Percentiles rank a stretch among this genome's conserved stretches.
Evolutionary conservation across 108 stramenopile genomes (phyloP).

Genomic region (Fistulifera pelliculosa): DNA sequence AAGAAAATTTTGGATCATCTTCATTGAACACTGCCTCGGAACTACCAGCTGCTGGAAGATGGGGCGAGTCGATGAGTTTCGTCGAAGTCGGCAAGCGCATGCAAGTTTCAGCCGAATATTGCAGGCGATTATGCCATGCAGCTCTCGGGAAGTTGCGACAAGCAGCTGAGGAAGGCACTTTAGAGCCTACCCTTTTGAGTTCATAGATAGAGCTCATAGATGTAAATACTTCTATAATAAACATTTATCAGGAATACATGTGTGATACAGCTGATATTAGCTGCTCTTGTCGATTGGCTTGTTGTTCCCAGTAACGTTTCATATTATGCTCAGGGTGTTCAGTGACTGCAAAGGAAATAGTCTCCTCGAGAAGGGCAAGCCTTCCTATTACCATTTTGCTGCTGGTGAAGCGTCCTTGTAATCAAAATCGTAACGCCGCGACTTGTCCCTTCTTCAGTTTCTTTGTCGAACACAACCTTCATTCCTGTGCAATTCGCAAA

Average conservation of each 20-base stretch:
- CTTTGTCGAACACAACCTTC: slow-evolving; percentile 46
- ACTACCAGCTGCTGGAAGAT: slow-evolving; percentile 12
- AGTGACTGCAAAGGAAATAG: not conserved
- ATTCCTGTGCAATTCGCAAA: slow-evolving; percentile 54
- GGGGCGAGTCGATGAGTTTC: slow-evolving; percentile 59
- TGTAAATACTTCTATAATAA: not conserved
- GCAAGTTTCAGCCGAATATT: slow-evolving; percentile 75
- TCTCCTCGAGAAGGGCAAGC: not conserved
- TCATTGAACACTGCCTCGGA: not conserved
- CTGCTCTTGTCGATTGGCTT: slow-evolving; percentile 15
- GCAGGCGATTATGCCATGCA: slow-evolving; percentile 45
- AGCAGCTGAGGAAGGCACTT: slow-evolving; percentile 63
- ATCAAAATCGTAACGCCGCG: slow-evolving; percentile 61
- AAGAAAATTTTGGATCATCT: slow-evolving; percentile 46
- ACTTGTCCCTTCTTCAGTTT: slow-evolving; percentile 59
- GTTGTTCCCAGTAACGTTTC: slow-evolving; percentile 11
- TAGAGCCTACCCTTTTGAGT: slow-evolving; percentile 40
- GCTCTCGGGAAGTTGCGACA: slow-evolving; percentile 53
- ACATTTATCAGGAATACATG: no score
- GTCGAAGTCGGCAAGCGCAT: slow-evolving; percentile 71
- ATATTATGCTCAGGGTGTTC: no score
- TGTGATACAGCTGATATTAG: slow-evolving; percentile 19
- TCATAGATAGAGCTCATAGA: slow-evolving; percentile 9
- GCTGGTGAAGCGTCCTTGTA: not conserved
- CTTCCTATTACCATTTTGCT: no score